A percentile compares a stretch with the other conserved stretches of the same genome.
Evolutionary conservation across 331 rosid species (phyloP).

Genomic region (Erythrophleum ivorense): DNA sequence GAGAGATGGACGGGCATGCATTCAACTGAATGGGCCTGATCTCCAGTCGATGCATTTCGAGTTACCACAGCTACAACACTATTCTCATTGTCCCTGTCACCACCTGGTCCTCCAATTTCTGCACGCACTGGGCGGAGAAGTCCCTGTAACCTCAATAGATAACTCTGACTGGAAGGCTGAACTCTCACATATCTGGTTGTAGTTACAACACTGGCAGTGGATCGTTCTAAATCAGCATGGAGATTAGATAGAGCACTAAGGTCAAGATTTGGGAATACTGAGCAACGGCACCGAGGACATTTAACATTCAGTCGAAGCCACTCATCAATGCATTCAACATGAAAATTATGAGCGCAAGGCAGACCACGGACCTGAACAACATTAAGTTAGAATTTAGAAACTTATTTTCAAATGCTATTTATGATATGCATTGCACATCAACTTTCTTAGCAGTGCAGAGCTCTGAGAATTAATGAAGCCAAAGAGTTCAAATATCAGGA

Average conservation of each 20-base stretch:
- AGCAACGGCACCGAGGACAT: slow-evolving; percentile 98
- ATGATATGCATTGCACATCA: slow-evolving; percentile 20
- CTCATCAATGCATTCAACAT: slow-evolving; percentile 94
- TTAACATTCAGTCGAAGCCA: slow-evolving; percentile 98
- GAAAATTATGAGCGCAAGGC: slow-evolving; percentile 97
- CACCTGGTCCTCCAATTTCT: slow-evolving; percentile 56
- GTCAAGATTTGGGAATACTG: slow-evolving; percentile 98
- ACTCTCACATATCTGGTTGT: slow-evolving; percentile 70
- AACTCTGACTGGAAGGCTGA: slow-evolving; percentile 83
- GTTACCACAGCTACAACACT: slow-evolving; percentile 45
- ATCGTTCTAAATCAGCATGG: slow-evolving; percentile 73
- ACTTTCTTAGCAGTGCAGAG: background rate
- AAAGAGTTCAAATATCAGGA: slow-evolving; percentile 5
- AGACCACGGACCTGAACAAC: slow-evolving; percentile 90
- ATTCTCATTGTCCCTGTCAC: slow-evolving; percentile 54
- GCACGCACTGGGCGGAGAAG: slow-evolving; percentile 70
- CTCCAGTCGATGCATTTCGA: slow-evolving; percentile 41
- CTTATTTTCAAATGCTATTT: slow-evolving; percentile 10
- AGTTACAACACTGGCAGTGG: slow-evolving; percentile 68
- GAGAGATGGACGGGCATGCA: slow-evolving; percentile 45
- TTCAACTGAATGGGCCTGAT: slow-evolving; percentile 42
- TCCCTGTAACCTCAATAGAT: slow-evolving; percentile 78
- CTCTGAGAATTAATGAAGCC: slow-evolving; percentile 3
- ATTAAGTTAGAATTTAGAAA: slow-evolving; percentile 31
- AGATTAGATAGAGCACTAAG: slow-evolving; percentile 96